Evolutionary conservation across 352 stramenopile species (phyloP).

Genomic region (Globisporangium radiosum): DNA sequence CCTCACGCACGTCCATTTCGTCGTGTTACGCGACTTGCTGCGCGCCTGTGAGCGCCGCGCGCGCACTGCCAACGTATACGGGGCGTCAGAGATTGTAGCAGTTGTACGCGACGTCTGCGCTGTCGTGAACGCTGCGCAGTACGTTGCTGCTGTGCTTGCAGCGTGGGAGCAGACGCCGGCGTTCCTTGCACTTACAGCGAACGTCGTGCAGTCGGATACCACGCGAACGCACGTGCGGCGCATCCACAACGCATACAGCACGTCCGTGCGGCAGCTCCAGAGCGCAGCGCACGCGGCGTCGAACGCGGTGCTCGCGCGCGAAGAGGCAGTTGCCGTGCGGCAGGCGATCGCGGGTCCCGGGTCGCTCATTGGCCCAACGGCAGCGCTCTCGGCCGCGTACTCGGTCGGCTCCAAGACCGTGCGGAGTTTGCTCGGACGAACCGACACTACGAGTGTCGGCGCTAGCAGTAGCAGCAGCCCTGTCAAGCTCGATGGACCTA

Average conservation of each 20-base stretch:
- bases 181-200: constrained; percentile 62
- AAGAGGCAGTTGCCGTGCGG: constrained; percentile 64
- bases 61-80: constrained; percentile 3
- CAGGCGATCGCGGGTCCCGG: constrained; percentile 61
- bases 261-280: constrained; percentile 27
- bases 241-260: constrained; percentile 59
- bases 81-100: background rate
- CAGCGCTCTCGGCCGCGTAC: constrained; percentile 63
- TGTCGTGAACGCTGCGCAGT: constrained; percentile 29
- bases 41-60: constrained; percentile 11
- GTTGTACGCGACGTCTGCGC: constrained; percentile 26
- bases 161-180: constrained; percentile 60
- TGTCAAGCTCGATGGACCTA: background rate
- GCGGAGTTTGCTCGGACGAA: constrained; percentile 49
- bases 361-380: constrained; percentile 62
- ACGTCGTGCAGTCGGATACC: constrained; percentile 44
- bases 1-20: constrained; percentile 59
- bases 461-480: constrained; percentile 25
- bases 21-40: constrained; percentile 29
- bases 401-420: constrained; percentile 70
- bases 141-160: constrained; percentile 25
- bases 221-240: constrained; percentile 47
- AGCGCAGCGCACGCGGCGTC: constrained; percentile 42
- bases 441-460: background rate
- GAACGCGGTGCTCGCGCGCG: constrained; percentile 43